Evolutionary conservation across 768 basidiomycete genomes (phyloP).

Genomic region (Xerocomellus chrysenteron): DNA sequence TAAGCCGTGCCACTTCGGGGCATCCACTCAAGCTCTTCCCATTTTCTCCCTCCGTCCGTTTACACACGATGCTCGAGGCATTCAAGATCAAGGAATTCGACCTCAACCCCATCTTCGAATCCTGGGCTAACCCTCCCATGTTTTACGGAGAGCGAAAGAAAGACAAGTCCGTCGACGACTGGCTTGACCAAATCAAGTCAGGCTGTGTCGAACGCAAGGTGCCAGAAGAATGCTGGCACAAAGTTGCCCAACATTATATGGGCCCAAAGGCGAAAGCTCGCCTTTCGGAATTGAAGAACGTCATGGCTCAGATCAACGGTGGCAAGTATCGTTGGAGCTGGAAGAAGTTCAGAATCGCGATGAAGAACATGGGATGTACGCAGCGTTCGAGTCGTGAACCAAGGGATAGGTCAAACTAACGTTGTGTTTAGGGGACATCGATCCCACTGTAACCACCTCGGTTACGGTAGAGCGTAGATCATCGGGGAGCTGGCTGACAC

Average conservation of each 20-base stretch:
- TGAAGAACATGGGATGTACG: conserved; percentile 82
- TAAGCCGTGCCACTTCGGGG: conserved; percentile 19
- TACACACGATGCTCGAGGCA: conserved; percentile 55
- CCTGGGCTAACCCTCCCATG: conserved; percentile 65
- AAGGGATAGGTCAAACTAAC: conserved; percentile 1
- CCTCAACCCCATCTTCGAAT: conserved; percentile 62
- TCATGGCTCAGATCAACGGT: conserved; percentile 71
- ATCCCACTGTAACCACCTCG: conserved; percentile 54
- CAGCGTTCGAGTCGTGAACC: conserved; percentile 12
- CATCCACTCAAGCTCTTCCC: not conserved
- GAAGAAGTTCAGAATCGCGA: conserved; percentile 78
- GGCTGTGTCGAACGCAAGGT: conserved; percentile 72
- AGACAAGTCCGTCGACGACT: conserved; percentile 67
- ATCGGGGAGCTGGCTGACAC: conserved; percentile 50
- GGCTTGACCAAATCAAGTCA: conserved; percentile 68
- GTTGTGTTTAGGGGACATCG: conserved; percentile 59
- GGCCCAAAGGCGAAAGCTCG: conserved; percentile 65
- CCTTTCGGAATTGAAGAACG: conserved; percentile 67
- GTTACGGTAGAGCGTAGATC: conserved; percentile 55
- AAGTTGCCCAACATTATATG: conserved; percentile 76
- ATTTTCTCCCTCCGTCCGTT: not conserved
- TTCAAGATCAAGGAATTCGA: conserved; percentile 81
- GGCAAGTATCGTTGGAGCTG: conserved; percentile 81
- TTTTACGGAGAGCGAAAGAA: conserved; percentile 70
- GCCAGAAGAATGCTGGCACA: conserved; percentile 82